These are phyloP conservation scores for Fraxinus albicans DNA, from an alignment of 305 asterid genomes.

Conservation along the genomic window DNA sequence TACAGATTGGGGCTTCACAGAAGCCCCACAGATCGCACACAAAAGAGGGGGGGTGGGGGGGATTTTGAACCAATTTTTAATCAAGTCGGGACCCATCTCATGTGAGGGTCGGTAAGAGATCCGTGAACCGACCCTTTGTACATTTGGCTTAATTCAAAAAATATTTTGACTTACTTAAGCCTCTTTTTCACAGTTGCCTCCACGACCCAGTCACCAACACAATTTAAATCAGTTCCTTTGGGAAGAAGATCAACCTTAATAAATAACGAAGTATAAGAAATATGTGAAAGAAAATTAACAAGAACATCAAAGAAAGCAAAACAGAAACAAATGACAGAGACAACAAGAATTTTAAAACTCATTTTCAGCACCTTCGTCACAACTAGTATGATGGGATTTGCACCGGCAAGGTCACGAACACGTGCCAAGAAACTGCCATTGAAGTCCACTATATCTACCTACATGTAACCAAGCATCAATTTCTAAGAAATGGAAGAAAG, in stretches of 20 bases:
- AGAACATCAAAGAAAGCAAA: not conserved
- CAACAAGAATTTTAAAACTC: not conserved
- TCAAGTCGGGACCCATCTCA: too few species aligned
- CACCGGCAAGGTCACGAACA: slow-evolving; percentile 88
- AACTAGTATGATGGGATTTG: slow-evolving; percentile 43
- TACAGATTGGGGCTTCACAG: too few species aligned
- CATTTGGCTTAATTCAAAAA: too few species aligned
- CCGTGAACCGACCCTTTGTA: too few species aligned
- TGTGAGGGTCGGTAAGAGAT: too few species aligned
- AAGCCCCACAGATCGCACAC: too few species aligned
- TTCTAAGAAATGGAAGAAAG: slow-evolving; percentile 20
- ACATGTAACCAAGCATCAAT: slow-evolving; percentile 17
- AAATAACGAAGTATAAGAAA: slow-evolving; percentile 21
- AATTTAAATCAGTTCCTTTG: slow-evolving; percentile 86
- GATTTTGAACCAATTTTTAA: too few species aligned
- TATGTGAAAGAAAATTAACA: slow-evolving; percentile 9
- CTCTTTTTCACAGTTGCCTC: slow-evolving; percentile 95
- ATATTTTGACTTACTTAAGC: slow-evolving; percentile 63
- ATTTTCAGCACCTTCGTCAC: too few species aligned
- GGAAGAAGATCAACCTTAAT: slow-evolving; percentile 96
- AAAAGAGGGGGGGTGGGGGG: too few species aligned
- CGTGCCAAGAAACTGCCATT: slow-evolving; percentile 88
- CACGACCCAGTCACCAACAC: slow-evolving; percentile 99
- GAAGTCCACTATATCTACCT: slow-evolving; percentile 98
- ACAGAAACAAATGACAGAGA: not conserved